Base-by-base conservation (phyloP, 2,329 filamentous ascomycete species). In the Hypoxylon sp. region DNA sequence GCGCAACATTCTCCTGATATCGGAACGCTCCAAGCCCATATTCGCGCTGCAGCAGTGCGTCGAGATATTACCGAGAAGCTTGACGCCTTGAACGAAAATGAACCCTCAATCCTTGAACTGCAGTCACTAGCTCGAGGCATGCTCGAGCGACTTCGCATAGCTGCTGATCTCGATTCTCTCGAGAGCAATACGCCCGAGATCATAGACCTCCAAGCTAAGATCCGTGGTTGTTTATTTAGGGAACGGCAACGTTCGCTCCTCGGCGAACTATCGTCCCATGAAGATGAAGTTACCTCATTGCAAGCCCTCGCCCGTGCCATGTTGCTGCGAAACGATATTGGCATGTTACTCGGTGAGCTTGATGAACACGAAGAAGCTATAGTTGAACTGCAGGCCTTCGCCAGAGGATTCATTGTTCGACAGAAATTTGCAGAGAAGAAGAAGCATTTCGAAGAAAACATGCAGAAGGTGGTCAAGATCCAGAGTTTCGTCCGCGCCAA, bases 391-490 rank as follows among this genome's bases (percentile, higher is more conserved):
- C 94, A 98, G 78, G 85, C 94, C 4, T 84, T 88, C 5, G 87
- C 91, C 6, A 88, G 90, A 72, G 95, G 89, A 2, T 90, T 88
- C 73, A 78, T 96, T 2, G 87, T 98, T 30, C 88, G 95, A 32
- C 85, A 83, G 12, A 85, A 84, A 16, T 98, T 97, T 73, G 88
- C 87, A 55, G 93, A 96, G 78, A 97, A 97, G 84, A 89, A 91
- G 76, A 89, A 89, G 21, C 95, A 91, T 81, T 99, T 94, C 83
- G 90, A 91, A 71, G 91, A 97, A 80, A 99, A 99, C 75, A 99
- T 99, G 96, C 90, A 97, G 74, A 98, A 96, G 80, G 96, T 99
- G 25, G 90, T 99, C 84, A 99, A 99, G 80, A 94, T 98, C 61
- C 96, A 99, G 78, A 99, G 96, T 77, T 97, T 98, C 71, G 90